A percentile compares a stretch with the other conserved stretches of the same genome.
These are phyloP conservation scores for Aspergillus bombycis DNA, from an alignment of 2,329 filamentous ascomycete genomes.

Conservation along the genomic window DNA sequence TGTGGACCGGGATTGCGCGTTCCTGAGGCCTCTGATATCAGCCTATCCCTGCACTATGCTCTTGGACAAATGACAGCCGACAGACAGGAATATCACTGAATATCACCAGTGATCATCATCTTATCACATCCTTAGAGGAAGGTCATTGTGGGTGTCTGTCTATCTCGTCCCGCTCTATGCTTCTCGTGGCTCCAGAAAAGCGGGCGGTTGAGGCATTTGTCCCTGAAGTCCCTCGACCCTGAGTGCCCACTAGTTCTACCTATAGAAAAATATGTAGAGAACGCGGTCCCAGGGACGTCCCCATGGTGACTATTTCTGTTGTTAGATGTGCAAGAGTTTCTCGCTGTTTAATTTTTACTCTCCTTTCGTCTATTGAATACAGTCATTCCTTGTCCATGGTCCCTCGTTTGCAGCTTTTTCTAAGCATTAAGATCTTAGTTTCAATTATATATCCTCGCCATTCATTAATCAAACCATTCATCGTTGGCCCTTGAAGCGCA, in stretches of 20 bases:
- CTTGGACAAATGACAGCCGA: conserved; percentile 18
- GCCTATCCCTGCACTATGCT: conserved; percentile 12
- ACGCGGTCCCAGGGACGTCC: background rate
- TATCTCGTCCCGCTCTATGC: conserved; percentile 9
- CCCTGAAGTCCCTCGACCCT: conserved; percentile 12
- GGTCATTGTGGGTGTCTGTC: conserved; percentile 15
- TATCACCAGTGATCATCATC: conserved; percentile 21
- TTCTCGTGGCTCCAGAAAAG: conserved; percentile 6
- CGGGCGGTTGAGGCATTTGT: conserved; percentile 11
- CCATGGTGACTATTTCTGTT: conserved; percentile 5
- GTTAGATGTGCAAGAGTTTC: background rate
- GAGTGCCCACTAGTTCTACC: conserved; percentile 3
- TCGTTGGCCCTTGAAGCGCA: background rate
- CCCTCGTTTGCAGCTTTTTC: background rate
- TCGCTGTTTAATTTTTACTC: background rate
- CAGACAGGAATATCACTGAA: conserved; percentile 16
- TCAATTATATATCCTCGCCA: background rate
- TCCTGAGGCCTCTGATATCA: conserved; percentile 21
- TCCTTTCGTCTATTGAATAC: background rate
- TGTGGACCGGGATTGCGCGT: conserved; percentile 27
- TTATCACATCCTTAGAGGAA: conserved; percentile 10
- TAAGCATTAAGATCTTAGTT: background rate
- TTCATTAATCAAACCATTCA: background rate
- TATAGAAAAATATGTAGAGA: conserved; percentile 15
- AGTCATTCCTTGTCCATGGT: conserved; percentile 2